Conservation (phyloP, 1,139 yeast genomes). For the Geotrichum macrosporum region DNA sequence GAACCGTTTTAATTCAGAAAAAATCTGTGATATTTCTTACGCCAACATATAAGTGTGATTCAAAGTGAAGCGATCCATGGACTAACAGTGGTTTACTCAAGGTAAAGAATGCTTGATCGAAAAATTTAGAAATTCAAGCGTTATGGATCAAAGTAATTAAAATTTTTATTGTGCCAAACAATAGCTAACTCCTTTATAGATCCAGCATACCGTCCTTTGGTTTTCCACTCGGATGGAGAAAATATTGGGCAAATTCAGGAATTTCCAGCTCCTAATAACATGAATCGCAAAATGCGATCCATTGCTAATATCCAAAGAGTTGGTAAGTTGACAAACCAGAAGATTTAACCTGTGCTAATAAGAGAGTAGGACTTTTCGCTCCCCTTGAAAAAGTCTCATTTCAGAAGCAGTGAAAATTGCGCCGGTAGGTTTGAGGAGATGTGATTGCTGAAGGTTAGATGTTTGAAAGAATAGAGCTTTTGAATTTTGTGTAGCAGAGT, state of each 20-base stretch:
- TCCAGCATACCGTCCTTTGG: conserved; percentile 43
- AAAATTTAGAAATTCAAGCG: conserved; percentile 48
- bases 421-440: neutral
- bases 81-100: conserved; percentile 35
- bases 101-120: conserved; percentile 45
- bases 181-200: conserved; percentile 24
- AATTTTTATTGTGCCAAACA: conserved; percentile 2
- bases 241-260: conserved; percentile 39
- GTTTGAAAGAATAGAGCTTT: neutral
- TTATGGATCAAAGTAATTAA: conserved; percentile 45
- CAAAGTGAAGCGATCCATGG: neutral
- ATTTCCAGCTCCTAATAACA: conserved; percentile 40
- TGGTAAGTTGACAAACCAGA: no score
- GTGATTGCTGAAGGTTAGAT: neutral
- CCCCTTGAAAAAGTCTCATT: conserved; percentile 18
- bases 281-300: conserved; percentile 38
- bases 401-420: neutral
- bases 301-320: conserved; percentile 36
- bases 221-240: conserved; percentile 42
- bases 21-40: conserved; percentile 47
- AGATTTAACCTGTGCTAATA: no score
- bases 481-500: neutral
- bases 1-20: conserved; percentile 46
- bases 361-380: conserved; percentile 21
- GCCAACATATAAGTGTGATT: conserved; percentile 42